These are phyloP conservation scores for Sclerotinia borealis DNA, from an alignment of 2,329 filamentous ascomycete genomes.

Conservation along the genomic window DNA sequence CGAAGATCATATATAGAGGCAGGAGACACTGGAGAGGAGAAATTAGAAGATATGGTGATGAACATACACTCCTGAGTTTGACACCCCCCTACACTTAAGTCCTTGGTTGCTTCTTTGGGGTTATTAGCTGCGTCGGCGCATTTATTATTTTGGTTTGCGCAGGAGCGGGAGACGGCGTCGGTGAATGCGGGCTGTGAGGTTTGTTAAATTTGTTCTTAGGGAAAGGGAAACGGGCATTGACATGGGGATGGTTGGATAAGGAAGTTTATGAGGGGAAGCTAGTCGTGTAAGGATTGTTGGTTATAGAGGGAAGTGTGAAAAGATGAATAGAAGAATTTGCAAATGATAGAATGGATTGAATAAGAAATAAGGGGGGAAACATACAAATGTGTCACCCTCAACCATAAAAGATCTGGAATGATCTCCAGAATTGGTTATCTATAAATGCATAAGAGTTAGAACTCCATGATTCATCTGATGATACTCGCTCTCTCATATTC, in stretches of 20 bases:
- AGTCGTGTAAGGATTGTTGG: neutral
- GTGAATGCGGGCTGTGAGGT: neutral
- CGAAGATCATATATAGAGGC: neutral
- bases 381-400: conserved; percentile 6
- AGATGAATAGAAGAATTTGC: neutral
- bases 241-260: neutral
- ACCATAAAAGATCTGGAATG: conserved; percentile 2
- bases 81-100: neutral
- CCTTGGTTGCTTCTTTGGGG: neutral
- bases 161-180: neutral
- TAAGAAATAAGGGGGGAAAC: neutral
- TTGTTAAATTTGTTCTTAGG: neutral
- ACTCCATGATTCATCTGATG: neutral
- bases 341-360: too few relatives aligned
- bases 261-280: neutral
- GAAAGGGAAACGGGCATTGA: neutral
- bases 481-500: neutral
- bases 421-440: conserved; percentile 10
- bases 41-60: neutral
- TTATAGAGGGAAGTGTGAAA: neutral
- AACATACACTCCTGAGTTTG: conserved; percentile 5
- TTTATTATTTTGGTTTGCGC: conserved; percentile 1
- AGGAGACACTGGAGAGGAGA: neutral
- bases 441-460: neutral
- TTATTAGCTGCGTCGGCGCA: neutral